A percentile compares a stretch with the other conserved stretches of the same genome.
These are phyloP conservation scores for Boletus patriciae DNA, from an alignment of 768 basidiomycete genomes.

Conservation along the genomic window DNA sequence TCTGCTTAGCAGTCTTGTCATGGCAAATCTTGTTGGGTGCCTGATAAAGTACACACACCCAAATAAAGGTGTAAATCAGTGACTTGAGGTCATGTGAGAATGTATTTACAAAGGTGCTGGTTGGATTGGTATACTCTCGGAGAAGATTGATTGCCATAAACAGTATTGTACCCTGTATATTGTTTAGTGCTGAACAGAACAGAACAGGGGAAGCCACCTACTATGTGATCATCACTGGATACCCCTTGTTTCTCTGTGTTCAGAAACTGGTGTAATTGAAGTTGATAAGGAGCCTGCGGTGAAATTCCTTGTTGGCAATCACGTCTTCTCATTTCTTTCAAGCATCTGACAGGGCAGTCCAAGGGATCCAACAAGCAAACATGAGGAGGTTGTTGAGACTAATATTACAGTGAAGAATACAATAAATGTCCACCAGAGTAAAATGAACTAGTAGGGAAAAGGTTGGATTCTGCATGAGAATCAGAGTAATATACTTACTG, in stretches of 20 bases:
- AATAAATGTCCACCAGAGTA: background rate
- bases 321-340: background rate
- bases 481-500: background rate
- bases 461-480: background rate
- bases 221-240: background rate
- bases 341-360: background rate
- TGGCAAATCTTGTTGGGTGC: background rate
- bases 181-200: background rate
- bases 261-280: background rate
- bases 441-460: background rate
- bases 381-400: background rate
- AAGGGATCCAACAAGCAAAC: background rate
- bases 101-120: background rate
- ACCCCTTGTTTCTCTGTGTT: background rate
- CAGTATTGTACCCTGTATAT: background rate
- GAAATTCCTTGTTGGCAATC: background rate
- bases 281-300: background rate
- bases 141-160: background rate
- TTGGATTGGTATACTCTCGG: background rate
- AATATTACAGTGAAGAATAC: background rate
- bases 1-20: background rate
- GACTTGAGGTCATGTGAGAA: background rate
- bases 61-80: background rate
- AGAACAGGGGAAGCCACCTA: background rate
- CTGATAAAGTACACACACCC: background rate